Evolutionary conservation across 208 protist species (phyloP), one percentile per base, ranked within the genome.

Genomic region (Crithidia brevicula): DNA sequence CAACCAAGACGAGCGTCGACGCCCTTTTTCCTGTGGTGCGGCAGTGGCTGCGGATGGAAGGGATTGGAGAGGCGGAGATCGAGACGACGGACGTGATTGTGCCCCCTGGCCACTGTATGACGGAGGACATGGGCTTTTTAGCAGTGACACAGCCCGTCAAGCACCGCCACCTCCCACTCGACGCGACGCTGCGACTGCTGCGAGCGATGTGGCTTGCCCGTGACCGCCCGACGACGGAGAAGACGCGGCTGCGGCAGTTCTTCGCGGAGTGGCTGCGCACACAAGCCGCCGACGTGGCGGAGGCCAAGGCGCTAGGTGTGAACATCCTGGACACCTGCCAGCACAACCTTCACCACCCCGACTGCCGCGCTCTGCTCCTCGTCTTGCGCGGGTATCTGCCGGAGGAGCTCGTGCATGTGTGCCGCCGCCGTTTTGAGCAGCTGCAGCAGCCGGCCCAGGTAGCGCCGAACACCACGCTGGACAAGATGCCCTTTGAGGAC

Each of bases 281-380:
- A 33, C 72, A 88, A 64, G 69, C 79, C 13, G 91, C 86, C 23
- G 59, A 66, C 22, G 65, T 30, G 2, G 53, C 57, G 0, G 63
- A 66, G 40, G 85, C 68, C 6, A 81, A 82, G 46, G 83, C 89
- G 31, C 68, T 96, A 25, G 86, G 83, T 11, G 8, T 92, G 10
- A 96, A 96, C 63, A 49, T 94, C 1, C 56, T 93, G 15, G 52
- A 83, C 45, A 72, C 77, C 11, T 96, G 91, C 63, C 71, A 89
- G 68, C 69, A 69, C 20, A 83, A 86, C 62, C 20, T 77, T 16
- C 62, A 86, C 42, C 74, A 93, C 63, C 83, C 91, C 6, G 84
- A 94, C 15, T 96, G 91, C 70, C 68, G 78, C 8, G 70, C 56
- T 15, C 73, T 93, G 34, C 66, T 96, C 10, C 45, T 79, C 10